Percentiles rank a stretch among this genome's conserved stretches.
Evolutionary conservation across 2,329 filamentous ascomycete genomes (phyloP).

Genomic region (Exophiala calicioides): DNA sequence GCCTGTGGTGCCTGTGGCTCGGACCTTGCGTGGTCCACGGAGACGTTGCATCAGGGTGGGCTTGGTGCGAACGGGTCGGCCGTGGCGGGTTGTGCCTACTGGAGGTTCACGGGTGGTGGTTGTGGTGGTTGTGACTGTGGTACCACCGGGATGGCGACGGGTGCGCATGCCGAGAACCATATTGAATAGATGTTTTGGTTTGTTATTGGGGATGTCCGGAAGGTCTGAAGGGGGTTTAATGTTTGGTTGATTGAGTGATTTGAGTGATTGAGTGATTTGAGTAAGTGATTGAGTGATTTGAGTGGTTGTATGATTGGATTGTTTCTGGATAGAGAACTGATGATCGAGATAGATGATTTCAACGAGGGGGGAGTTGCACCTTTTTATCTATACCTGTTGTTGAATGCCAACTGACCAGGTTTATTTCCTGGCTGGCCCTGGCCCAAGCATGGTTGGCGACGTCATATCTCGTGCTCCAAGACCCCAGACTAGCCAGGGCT

Average conservation of each 20-base stretch:
- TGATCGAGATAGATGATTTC: too few relatives aligned
- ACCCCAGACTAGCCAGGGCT: too few relatives aligned
- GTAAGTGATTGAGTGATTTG: not conserved
- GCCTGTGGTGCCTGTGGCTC: conserved; percentile 47
- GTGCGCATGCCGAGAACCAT: conserved; percentile 24
- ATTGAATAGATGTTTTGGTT: conserved; percentile 1
- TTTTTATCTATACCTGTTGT: not conserved
- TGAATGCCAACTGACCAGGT: not conserved
- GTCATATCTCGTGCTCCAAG: conserved; percentile 4
- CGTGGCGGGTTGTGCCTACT: not conserved
- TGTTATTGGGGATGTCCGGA: too few relatives aligned
- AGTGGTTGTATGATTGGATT: not conserved
- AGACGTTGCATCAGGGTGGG: conserved; percentile 59
- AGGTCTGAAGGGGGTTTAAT: too few relatives aligned
- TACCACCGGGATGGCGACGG: conserved; percentile 16
- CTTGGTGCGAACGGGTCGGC: conserved; percentile 36
- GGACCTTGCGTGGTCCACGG: conserved; percentile 43
- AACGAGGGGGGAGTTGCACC: not conserved
- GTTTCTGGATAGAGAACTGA: not conserved
- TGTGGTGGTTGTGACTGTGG: conserved; percentile 24
- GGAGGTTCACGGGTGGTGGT: conserved; percentile 17
- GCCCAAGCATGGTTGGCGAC: conserved; percentile 1
- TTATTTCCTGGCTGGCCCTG: not conserved
- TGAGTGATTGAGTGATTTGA: not conserved
- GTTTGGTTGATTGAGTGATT: not conserved